Evolutionary conservation across 2,329 filamentous ascomycete genomes (phyloP), one percentile per base, ranked within the genome.

Genomic region (Pseudocercospora fuligena): DNA sequence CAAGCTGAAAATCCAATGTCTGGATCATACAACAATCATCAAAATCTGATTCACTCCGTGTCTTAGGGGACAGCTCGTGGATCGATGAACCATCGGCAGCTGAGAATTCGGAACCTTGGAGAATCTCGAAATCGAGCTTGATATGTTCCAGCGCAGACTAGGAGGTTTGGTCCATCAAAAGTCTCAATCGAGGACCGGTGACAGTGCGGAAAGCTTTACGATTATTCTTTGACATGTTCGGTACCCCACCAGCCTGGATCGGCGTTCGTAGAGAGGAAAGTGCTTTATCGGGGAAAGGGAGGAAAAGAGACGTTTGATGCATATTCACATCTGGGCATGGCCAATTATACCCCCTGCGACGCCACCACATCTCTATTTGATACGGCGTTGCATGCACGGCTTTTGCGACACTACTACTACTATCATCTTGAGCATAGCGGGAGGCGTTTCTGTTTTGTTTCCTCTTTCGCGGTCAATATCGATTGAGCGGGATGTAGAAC

Each of bases 1-100:
- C 75, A 77, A 53, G 77, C 77, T 11, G 77, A 77, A 63, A 74
- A 74, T 8, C 66, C 68, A 21, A 69, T 74, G 69, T 67, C 69
- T n/a, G 63, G 66, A 2, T 61, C 60, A 5, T 74, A 73, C 43
- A 68, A 64, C 25, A 56, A 66, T 16, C 72, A 72, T 51, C 70
- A 72, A 54, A 53, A 31, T 62, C 56, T 58, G 19, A 29, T 58
- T 19, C 56, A 58, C 23, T 31, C 56, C 25, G 56, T 58, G 16
- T 58, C 56, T 19, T 58, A 43, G 31, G 25, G n/a, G 7, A 27
- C 12, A 31, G 53, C 12, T 56, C 14, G 29, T 33, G 23, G 53
- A 29, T 23, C 47, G 25, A 53, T 53, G 47, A 14, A 14, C 21
- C 21, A 6, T n/a, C 19, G 47, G 21, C 47, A 53, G 47, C 21